phyloP scores from a whole-genome alignment of 352 stramenopile species.

The Pythium utonaiense region DNA sequence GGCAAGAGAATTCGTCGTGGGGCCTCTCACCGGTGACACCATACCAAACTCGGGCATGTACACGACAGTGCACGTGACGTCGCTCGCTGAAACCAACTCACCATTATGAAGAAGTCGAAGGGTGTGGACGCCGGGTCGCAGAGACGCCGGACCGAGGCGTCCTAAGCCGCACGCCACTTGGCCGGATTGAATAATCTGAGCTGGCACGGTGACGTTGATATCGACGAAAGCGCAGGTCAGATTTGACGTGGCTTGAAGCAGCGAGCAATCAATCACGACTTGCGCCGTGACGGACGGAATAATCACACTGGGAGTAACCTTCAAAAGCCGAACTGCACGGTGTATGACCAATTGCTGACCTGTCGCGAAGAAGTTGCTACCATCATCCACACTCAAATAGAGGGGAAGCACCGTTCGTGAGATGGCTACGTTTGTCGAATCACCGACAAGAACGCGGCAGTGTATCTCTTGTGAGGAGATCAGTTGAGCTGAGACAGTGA shows the following conservation, averaged over 20 bases:
- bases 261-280: constrained; percentile 2
- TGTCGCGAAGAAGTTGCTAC: constrained; percentile 12
- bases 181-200: background rate
- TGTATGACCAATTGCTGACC: constrained; percentile 8
- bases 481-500: constrained; percentile 6
- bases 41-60: constrained; percentile 18
- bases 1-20: background rate
- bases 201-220: constrained; percentile 11
- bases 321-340: constrained; percentile 9
- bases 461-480: background rate
- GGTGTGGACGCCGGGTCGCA: constrained; percentile 1
- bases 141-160: background rate
- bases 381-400: constrained; percentile 19
- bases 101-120: constrained; percentile 8
- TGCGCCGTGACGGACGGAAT: constrained; percentile 9
- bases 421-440: background rate
- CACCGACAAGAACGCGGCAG: constrained; percentile 2
- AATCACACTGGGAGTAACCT: constrained; percentile 6
- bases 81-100: constrained; percentile 9
- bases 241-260: constrained; percentile 1
- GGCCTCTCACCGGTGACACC: constrained; percentile 15
- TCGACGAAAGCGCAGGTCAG: constrained; percentile 7
- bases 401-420: background rate
- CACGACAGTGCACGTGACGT: constrained; percentile 5
- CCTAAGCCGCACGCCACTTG: constrained; percentile 11